These are phyloP conservation scores for Pyrus bretschneideri DNA, from an alignment of 306 rosid genomes.

Conservation along the genomic window DNA sequence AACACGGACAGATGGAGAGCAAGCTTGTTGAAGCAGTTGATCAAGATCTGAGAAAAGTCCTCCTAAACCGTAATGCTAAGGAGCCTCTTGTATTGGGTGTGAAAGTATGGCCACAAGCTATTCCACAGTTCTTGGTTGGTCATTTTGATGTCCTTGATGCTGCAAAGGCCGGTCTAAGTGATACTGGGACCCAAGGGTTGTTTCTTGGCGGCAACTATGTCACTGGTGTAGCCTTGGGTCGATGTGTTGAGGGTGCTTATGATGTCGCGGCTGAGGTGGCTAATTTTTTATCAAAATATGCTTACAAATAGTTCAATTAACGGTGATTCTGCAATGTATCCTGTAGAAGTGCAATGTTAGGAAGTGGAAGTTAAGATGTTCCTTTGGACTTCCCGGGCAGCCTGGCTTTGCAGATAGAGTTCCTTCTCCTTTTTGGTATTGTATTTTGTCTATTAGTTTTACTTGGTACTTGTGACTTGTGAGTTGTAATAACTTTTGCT, in stretches of 20 bases:
- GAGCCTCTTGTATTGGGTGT: conserved; percentile 69
- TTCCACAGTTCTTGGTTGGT: conserved; percentile 91
- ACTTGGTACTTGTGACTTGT: no score
- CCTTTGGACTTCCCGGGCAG: conserved; percentile 2
- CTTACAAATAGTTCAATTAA: conserved; percentile 36
- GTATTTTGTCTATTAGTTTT: neutral
- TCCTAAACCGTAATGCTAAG: conserved; percentile 55
- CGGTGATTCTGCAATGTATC: neutral
- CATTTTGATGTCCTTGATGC: conserved; percentile 75
- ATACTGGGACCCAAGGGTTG: conserved; percentile 58
- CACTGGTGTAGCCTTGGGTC: conserved; percentile 91
- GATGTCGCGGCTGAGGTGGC: conserved; percentile 74
- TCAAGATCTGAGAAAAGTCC: conserved; percentile 78
- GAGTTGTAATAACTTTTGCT: no score
- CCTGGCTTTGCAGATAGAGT: conserved; percentile 5
- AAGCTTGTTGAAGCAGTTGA: conserved; percentile 81
- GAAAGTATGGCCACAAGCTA: conserved; percentile 88
- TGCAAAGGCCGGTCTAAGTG: conserved; percentile 59
- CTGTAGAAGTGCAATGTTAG: neutral
- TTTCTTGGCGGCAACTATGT: conserved; percentile 92
- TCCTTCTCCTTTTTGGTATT: neutral
- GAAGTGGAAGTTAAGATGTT: neutral
- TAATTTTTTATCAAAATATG: conserved; percentile 49
- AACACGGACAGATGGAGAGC: conserved; percentile 49
- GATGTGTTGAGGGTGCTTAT: conserved; percentile 92